Base-by-base conservation (phyloP, 495 filamentous ascomycete species). In the Tetracladium marchalianum region DNA sequence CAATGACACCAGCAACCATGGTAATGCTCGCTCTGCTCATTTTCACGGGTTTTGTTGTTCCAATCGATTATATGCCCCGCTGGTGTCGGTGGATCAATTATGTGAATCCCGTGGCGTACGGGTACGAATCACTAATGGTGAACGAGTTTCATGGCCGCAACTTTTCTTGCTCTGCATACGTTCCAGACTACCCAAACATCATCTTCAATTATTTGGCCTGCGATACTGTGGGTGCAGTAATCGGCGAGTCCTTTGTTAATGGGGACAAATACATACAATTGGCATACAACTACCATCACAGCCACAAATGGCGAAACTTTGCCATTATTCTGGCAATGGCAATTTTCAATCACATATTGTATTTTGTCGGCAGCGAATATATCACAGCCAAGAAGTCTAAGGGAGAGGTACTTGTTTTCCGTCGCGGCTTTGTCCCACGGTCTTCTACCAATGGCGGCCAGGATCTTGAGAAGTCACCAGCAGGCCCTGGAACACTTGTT, bases 41-140 rank as follows among this genome's bases (percentile, higher is more conserved):
- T 3, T 95, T 88, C 58, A 87, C 82, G 5, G 85, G 86, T 18
- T 94, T 82, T 59, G 62, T 85, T 6, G 81, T 92, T 27, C 82
- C 84, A 5, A 75, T 77, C 0, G 70, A 65, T 40, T 75, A 82
- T 44, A 89, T 92, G 85, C 78, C 77, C 43, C 79, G 81, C 0
- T 92, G 84, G 84, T 78, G 87, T 53, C 73, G 83, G 15, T 94
- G 88, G 88, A 67, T 95, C 35, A 84, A 84, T 54, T 94, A 87
- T 54, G 59, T 94, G 12, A 81, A 94, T 50, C 87, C 87, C 2
- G 76, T 95, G 35, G 81, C 77, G 1, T 95, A 93, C 50, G 77
- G 84, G 0, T 95, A 90, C 57, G 88, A 95, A 62, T 68, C 78
- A 0, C 63, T 95, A 9, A 84, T 95, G 78, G 77, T 92, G 54